phyloP scores from a whole-genome alignment of 2,329 filamentous ascomycete species.

The Thermomyces lanuginosus region DNA sequence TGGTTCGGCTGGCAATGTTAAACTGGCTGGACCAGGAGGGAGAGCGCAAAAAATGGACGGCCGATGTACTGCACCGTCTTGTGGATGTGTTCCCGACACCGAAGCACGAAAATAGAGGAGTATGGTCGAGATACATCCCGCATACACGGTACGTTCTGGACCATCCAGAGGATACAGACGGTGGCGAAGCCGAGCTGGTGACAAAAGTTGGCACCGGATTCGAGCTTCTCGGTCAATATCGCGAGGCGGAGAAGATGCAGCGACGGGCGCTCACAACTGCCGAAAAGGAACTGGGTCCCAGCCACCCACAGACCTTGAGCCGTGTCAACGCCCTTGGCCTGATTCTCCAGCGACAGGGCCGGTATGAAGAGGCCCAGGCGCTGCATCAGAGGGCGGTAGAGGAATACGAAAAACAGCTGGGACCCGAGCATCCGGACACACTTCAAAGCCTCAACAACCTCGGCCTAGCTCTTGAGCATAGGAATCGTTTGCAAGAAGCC shows the following conservation, averaged over 20 bases:
- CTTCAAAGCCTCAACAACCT: constrained; percentile 9
- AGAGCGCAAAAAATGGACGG: constrained; percentile 7
- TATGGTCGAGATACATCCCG: not conserved
- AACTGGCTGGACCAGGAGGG: constrained; percentile 16
- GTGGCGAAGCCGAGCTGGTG: not conserved
- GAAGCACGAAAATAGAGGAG: not conserved
- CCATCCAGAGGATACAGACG: not conserved
- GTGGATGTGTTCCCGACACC: constrained; percentile 5
- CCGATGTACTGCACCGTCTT: constrained; percentile 9
- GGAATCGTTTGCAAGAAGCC: not conserved
- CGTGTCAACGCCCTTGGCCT: no score
- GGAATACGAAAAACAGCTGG: constrained; percentile 4
- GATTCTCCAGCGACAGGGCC: no score
- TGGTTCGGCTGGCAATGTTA: constrained; percentile 20
- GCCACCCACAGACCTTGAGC: no score
- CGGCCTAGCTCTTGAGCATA: not conserved
- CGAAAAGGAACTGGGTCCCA: no score
- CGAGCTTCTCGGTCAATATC: no score
- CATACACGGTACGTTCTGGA: not conserved
- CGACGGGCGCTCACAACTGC: no score
- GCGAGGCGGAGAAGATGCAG: no score
- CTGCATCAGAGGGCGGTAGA: constrained; percentile 4
- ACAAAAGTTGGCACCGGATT: no score
- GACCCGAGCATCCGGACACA: constrained; percentile 9
- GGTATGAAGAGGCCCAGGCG: no score